Base-by-base conservation (phyloP, 2,329 filamentous ascomycete species). In the Cordyceps militaris region DNA sequence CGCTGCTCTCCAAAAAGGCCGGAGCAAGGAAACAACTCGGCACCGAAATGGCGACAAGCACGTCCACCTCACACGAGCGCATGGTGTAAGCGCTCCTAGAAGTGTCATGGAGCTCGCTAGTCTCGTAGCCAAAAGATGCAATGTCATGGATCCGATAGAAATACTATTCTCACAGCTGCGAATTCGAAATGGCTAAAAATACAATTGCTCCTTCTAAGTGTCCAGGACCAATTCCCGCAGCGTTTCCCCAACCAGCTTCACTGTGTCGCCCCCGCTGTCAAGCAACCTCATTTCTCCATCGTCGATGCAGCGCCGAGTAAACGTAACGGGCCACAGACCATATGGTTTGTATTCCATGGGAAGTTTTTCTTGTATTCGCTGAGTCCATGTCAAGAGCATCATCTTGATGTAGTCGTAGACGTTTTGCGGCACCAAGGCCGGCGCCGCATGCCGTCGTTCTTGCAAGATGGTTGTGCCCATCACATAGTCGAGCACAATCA, bases 331-430 rank as follows among this genome's bases (percentile, higher is more conserved):
- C 68, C 72, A 74, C 10, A 67, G 58, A 0, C 73, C 64, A 56
- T 74, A 71, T 14, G 61, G 48, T 1, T 61, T 63, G 54, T 73
- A 71, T 34, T 69, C 59, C 1, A 36, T 57, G 9, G 67, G 70
- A 36, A 73, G 64, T 1, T 67, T 63, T 5, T 65, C 61, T 9
- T 70, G 67, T 11, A 76, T 71, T 28, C 64, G 60, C 42, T 72
- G 66, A 0, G 69, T 66, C 75, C 76, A 79, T 13, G 72, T 64
- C 40, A 73, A 64, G 3, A 69, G 70, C 59, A 69, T 67, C 23
- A 60, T 61, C 24, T 66, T 66, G 40, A 65, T 61, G 19, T 59
- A 62, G 19, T 64, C 60, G 13, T 61, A 60, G 0, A 64, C 63
- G 30, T 63, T 62, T 9, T 61, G 49, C 1, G 56, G 57, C 21